These are phyloP conservation scores for Cladosporium velox DNA, from an alignment of 2,329 filamentous ascomycete species.

Conservation along the genomic window DNA sequence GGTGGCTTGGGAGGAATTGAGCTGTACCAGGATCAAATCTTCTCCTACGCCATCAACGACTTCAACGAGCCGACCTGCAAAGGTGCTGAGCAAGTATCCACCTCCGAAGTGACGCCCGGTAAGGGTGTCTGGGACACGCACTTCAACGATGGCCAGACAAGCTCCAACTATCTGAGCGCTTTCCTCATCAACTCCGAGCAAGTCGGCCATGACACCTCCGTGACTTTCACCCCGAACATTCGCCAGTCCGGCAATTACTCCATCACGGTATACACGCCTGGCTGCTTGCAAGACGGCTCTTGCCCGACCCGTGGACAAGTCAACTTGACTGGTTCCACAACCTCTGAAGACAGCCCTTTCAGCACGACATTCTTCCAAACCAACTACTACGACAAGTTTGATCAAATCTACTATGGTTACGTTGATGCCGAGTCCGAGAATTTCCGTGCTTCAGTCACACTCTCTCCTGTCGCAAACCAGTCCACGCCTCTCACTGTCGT, in stretches of 20 bases:
- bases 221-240: constrained; percentile 82
- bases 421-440: constrained; percentile 72
- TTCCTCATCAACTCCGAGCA: constrained; percentile 52
- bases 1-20: constrained; percentile 85
- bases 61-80: constrained; percentile 89
- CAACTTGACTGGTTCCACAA: constrained; percentile 74
- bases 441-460: constrained; percentile 79
- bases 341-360: constrained; percentile 51
- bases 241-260: constrained; percentile 88
- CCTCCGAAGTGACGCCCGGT: constrained; percentile 60
- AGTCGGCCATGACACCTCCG: constrained; percentile 59
- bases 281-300: constrained; percentile 76
- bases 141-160: constrained; percentile 65
- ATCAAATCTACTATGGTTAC: constrained; percentile 82
- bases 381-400: constrained; percentile 96
- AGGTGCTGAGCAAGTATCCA: constrained; percentile 62
- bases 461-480: constrained; percentile 69
- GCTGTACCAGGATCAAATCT: constrained; percentile 72
- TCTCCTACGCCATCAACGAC: constrained; percentile 74
- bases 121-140: constrained; percentile 71
- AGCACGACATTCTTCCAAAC: constrained; percentile 76
- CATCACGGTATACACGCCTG: constrained; percentile 88
- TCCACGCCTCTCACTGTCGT: constrained; percentile 72
- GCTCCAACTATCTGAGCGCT: constrained; percentile 74
- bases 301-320: constrained; percentile 78